Conservation (phyloP, 2,329 filamentous ascomycete species). For the Tricladium varicosporioides region DNA sequence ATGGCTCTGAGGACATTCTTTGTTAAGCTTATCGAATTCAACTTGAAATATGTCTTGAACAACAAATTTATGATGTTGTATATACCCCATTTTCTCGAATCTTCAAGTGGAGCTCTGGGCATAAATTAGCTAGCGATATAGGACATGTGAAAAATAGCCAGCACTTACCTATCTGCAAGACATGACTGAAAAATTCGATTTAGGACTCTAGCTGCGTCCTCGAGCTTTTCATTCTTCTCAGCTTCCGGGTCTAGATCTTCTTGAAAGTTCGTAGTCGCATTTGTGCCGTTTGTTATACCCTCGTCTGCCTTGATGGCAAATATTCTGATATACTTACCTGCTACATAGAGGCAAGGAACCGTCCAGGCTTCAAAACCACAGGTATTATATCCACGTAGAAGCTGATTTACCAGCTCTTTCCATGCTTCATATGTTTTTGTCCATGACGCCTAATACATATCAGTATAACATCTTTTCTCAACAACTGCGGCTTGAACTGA, state of each 20-base stretch:
- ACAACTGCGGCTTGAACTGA: background rate
- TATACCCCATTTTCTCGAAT: constrained; percentile 96
- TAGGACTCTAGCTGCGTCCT: constrained; percentile 86
- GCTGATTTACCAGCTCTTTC: constrained; percentile 75
- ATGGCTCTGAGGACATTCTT: constrained; percentile 87
- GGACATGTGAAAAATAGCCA: background rate
- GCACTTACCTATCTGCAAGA: constrained; percentile 75
- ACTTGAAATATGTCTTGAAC: constrained; percentile 98
- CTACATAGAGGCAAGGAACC: constrained; percentile 83
- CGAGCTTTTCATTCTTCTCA: constrained; percentile 79
- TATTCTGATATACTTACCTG: constrained; percentile 79
- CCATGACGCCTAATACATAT: constrained; percentile 47
- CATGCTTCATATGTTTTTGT: constrained; percentile 82
- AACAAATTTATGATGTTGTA: constrained; percentile 93
- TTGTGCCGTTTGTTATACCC: constrained; percentile 51
- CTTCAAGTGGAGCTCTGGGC: constrained; percentile 71
- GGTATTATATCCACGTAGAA: constrained; percentile 80
- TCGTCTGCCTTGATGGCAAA: constrained; percentile 92
- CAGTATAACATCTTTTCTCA: background rate
- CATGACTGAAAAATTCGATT: constrained; percentile 92
- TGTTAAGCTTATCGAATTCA: constrained; percentile 85
- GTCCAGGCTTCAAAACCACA: constrained; percentile 84
- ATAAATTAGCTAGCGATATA: constrained; percentile 2
- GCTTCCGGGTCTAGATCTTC: constrained; percentile 79
- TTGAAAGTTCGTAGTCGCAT: constrained; percentile 53